phyloP scores from a whole-genome alignment of 2,329 filamentous ascomycete genomes.

The Paraconiothyrium sp. region DNA sequence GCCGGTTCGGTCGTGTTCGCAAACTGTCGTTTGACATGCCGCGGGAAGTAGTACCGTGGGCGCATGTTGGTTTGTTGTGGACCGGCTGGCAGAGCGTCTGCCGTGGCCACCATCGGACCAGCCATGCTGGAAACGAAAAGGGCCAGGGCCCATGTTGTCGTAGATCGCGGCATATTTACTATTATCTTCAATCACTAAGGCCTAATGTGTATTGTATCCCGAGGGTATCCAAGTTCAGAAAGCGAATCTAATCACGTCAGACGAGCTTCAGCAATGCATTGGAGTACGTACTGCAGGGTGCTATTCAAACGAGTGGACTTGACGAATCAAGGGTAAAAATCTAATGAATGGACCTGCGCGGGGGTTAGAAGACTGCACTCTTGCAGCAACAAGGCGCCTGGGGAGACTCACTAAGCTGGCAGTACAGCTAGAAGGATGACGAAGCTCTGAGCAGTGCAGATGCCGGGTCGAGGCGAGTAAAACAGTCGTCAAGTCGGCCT shows the following conservation, averaged over 20 bases:
- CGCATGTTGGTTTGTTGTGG: conserved; percentile 45
- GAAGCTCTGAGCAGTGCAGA: conserved; percentile 35
- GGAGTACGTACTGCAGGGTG: conserved; percentile 47
- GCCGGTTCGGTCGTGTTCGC: conserved; percentile 46
- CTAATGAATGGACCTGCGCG: conserved; percentile 49
- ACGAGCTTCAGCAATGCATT: neutral
- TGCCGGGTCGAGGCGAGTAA: conserved; percentile 36
- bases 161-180: conserved; percentile 55
- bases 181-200: conserved; percentile 41
- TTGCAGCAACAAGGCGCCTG: neutral
- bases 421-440: conserved; percentile 42
- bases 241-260: conserved; percentile 28
- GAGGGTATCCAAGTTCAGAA: conserved; percentile 31
- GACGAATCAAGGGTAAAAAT: conserved; percentile 52
- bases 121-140: conserved; percentile 56
- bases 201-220: conserved; percentile 31
- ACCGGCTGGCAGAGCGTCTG: conserved; percentile 59
- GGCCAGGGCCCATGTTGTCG: conserved; percentile 58
- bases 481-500: conserved; percentile 33
- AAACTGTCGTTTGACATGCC: conserved; percentile 56
- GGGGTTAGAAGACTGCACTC: conserved; percentile 26
- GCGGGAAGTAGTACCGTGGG: conserved; percentile 60
- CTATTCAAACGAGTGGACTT: conserved; percentile 62
- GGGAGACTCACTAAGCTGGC: conserved; percentile 47
- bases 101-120: conserved; percentile 56